Evolutionary conservation across 2,329 filamentous ascomycete species (phyloP), one percentile per base, ranked within the genome.

Genomic region (Colletotrichum scovillei): DNA sequence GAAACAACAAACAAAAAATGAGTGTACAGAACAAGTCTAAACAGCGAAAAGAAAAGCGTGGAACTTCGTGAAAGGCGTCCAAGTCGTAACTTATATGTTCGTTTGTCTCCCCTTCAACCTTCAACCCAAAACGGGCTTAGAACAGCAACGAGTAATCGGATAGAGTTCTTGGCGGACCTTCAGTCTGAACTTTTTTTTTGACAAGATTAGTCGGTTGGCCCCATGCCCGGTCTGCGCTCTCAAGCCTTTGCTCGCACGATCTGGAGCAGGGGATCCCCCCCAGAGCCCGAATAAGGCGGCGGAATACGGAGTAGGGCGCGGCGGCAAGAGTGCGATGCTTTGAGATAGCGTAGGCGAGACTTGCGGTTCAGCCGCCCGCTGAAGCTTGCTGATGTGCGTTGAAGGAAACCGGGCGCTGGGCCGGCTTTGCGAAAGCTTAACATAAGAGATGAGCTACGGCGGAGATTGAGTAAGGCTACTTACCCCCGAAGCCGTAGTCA

Each of bases 51-150:
- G 16, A n/a, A 32, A n/a, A 12, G 24, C 49, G 62, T 64, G 1
- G 38, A 42, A 28, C 28, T 38, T 64, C 55, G 70, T 65, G 49
- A 73, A 57, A 52, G 19, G n/a, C 59, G 60, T 52, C 30, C 24
- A 46, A 60, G 24, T 66, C 60, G 70, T 73, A 11, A 60, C 30
- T 73, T 66, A 73, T 73, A 73, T 62, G 30, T 32, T 19, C 46
- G n/a, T 22, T 42, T 12, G n/a, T 22, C 57, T 16, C 14, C n/a
- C 14, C n/a, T 26, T 26, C 52, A 38, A n/a, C n/a, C 26, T 55
- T 28, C 65, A 24, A 55, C 55, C 32, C 60, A 64, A 49, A 42
- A 38, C 56, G 60, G 55, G 58, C 42, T 16, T 24, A 70, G 24
- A 24, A 53, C 38, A 28, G 32, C 30, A 22, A 55, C 14, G 22